Percentiles rank a stretch among this genome's conserved stretches.
phyloP scores from a whole-genome alignment of 257 asterid species.

The Solanum pimpinellifolium region DNA sequence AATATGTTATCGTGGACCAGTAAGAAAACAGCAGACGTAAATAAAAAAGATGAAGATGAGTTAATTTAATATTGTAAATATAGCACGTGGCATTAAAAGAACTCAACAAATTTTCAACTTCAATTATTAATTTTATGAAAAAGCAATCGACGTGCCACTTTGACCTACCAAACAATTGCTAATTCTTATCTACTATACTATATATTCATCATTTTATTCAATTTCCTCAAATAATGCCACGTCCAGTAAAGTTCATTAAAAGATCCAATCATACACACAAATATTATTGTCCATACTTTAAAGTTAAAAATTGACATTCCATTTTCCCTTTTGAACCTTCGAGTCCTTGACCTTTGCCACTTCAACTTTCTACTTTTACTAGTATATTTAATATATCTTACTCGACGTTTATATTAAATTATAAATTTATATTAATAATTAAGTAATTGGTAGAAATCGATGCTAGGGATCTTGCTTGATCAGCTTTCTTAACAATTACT shows the following conservation, averaged over 20 bases:
- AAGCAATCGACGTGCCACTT: slow-evolving; percentile 13
- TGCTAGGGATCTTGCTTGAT: too few relatives aligned
- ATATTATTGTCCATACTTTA: not conserved
- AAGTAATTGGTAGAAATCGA: not conserved
- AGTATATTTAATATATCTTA: too few relatives aligned
- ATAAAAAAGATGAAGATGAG: not conserved
- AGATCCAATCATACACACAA: not conserved
- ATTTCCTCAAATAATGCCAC: slow-evolving; percentile 4
- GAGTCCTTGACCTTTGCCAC: not conserved
- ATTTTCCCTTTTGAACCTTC: not conserved
- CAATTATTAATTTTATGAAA: not conserved
- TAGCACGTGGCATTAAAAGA: not conserved
- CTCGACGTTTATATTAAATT: too few relatives aligned
- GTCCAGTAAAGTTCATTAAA: slow-evolving; percentile 7
- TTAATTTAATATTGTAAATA: not conserved
- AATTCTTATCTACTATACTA: not conserved
- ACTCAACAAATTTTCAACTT: slow-evolving; percentile 6
- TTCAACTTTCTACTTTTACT: not conserved
- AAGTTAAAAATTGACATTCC: not conserved
- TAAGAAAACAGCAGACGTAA: not conserved
- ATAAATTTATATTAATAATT: too few relatives aligned
- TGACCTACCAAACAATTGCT: slow-evolving; percentile 25
- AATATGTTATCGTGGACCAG: not conserved
- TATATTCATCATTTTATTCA: not conserved
- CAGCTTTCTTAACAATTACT: too few relatives aligned